Percentiles rank a stretch among this genome's conserved stretches.
Evolutionary conservation across 2,329 filamentous ascomycete genomes (phyloP).

Genomic region (Nannizziopsis arthrosporioides): DNA sequence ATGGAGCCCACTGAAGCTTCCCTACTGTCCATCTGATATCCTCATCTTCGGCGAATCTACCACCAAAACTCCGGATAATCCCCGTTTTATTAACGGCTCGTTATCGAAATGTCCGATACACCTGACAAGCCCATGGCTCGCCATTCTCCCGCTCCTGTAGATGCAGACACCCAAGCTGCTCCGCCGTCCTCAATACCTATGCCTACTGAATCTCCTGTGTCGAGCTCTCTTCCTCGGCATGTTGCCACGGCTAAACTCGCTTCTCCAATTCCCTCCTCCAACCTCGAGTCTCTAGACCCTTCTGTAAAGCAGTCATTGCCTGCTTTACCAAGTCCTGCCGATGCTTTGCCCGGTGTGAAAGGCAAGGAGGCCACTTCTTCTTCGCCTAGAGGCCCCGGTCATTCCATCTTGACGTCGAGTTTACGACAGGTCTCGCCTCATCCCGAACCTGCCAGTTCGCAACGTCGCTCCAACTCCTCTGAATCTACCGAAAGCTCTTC

Average conservation of each 20-base stretch:
- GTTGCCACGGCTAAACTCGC: conserved; percentile 45
- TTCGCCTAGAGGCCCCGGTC: conserved; percentile 57
- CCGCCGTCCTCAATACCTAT: conserved; percentile 20
- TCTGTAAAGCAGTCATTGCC: conserved; percentile 37
- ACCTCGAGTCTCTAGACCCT: conserved; percentile 31
- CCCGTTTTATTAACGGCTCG: background rate
- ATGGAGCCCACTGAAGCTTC: too few relatives aligned
- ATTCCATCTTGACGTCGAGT: conserved; percentile 81
- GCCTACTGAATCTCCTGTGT: conserved; percentile 27
- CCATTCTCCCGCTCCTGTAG: conserved; percentile 18
- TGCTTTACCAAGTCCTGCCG: conserved; percentile 32
- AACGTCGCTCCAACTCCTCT: background rate
- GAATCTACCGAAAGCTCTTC: conserved; percentile 36
- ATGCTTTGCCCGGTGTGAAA: conserved; percentile 50
- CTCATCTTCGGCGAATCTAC: too few relatives aligned
- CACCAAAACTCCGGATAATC: background rate
- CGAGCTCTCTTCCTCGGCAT: conserved; percentile 38
- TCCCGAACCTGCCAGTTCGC: background rate
- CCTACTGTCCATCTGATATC: too few relatives aligned
- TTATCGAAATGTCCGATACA: conserved; percentile 25
- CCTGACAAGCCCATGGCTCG: conserved; percentile 21
- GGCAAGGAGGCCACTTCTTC: conserved; percentile 49
- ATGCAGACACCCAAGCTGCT: background rate
- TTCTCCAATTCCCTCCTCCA: conserved; percentile 40
- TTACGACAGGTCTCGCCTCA: conserved; percentile 41